Percentiles rank a stretch among this genome's conserved stretches.
These are phyloP conservation scores for Pyrenula massariospora DNA, from an alignment of 495 filamentous ascomycete species.

Conservation along the genomic window DNA sequence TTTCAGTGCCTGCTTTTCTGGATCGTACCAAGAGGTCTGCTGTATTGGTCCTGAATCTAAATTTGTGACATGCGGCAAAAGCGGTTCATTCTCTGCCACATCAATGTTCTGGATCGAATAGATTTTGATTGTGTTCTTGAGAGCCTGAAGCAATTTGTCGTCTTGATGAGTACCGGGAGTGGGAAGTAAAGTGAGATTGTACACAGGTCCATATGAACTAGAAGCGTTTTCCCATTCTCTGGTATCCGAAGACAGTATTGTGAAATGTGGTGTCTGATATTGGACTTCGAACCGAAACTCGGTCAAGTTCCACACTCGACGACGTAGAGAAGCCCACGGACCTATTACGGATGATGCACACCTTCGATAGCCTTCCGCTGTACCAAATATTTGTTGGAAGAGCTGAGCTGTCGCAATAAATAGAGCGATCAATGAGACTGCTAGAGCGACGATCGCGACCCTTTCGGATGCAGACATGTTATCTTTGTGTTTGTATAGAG, in stretches of 20 bases:
- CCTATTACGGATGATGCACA: constrained; percentile 22
- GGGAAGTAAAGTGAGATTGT: background rate
- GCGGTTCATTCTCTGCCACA: background rate
- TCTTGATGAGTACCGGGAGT: background rate
- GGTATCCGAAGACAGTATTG: background rate
- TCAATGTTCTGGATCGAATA: background rate
- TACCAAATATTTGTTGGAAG: constrained; percentile 21
- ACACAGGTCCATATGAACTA: background rate
- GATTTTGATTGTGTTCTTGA: background rate
- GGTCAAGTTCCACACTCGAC: constrained; percentile 10
- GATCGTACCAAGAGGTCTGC: background rate
- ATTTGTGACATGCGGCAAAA: background rate
- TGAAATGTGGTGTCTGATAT: constrained; percentile 11
- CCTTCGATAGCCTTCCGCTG: constrained; percentile 25
- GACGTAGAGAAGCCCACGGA: constrained; percentile 13
- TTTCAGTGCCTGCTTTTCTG: background rate
- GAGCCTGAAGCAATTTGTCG: background rate
- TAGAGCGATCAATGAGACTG: constrained; percentile 21
- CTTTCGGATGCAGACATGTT: background rate
- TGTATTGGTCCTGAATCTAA: background rate
- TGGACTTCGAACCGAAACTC: constrained; percentile 20
- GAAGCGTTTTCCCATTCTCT: background rate
- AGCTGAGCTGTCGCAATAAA: constrained; percentile 19
- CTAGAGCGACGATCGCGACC: constrained; percentile 14
- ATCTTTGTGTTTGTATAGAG: background rate